Base-by-base conservation (phyloP, 2,329 filamentous ascomycete genomes). In the Fusarium mangiferae region DNA sequence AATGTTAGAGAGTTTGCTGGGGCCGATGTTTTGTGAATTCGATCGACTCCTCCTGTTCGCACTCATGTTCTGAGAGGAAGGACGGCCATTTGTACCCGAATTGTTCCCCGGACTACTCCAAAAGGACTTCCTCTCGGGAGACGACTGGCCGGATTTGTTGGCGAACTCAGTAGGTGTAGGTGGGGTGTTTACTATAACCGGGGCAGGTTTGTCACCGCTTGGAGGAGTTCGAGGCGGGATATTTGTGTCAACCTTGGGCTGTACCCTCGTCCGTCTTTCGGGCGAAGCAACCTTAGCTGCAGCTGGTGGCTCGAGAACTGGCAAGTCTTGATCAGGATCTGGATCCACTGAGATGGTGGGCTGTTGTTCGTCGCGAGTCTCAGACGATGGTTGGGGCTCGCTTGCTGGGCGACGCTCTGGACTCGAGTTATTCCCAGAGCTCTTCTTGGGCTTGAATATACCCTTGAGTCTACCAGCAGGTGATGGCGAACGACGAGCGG, bases 1-100 rank as follows among this genome's bases (percentile, higher is more conserved):
- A 56, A 91, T 91, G 73, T 90, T 95, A 38, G 95, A 97, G 42
- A 98, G 88, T 83, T 97, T 98, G 87, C 95, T 98, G 38, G 95
- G 95, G 48, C 88, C 88, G 72, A 91, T 83, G 65, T 82, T 87
- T 68, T 82, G 83, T 71, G 88, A 89, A 78, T 84, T 84, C 86
- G 90, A 87, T 78, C 86, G 85, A 68, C 80, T 81, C 74, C 88
- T 85, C 78, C 86, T 83, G 70, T 95, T 93, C 66, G 91, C 90
- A 83, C 91, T 94, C 90, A 94, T 93, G 78, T 89, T 92, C 78
- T 90, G 90, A 75, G 90, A 71, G 49, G 71, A 88, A 42, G 91
- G 90, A 51, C 90, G 87, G 70, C 91, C 88, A 86, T 88, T 85
- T 73, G 86, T 58, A 66, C 80, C 80, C 22, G 75, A 62, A 70